phyloP scores from a whole-genome alignment of 441 rosid genomes.

The Mallotus repandus region DNA sequence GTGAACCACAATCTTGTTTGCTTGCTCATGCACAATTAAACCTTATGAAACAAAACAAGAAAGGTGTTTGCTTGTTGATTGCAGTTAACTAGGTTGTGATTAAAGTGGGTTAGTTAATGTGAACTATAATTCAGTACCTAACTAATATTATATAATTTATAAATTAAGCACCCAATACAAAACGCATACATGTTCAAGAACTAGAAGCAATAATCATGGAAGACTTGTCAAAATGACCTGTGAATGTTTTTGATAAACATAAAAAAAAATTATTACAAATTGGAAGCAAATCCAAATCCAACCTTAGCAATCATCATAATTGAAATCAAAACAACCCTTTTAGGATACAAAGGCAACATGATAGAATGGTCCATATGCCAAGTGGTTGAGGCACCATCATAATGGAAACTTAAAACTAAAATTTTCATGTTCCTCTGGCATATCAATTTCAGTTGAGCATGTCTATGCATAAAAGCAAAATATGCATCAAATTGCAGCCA shows the following conservation, averaged over 20 bases:
- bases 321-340: slow-evolving; percentile 1
- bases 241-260: too few relatives aligned
- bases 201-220: too few relatives aligned
- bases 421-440: not conserved
- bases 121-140: not conserved
- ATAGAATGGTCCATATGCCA: slow-evolving; percentile 27
- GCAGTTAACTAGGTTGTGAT: not conserved
- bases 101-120: not conserved
- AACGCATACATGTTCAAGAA: too few relatives aligned
- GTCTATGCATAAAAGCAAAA: too few relatives aligned
- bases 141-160: too few relatives aligned
- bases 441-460: too few relatives aligned
- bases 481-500: slow-evolving; percentile 7
- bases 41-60: too few relatives aligned
- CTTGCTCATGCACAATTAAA: not conserved
- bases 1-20: not conserved
- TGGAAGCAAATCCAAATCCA: not conserved
- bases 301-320: slow-evolving; percentile 1
- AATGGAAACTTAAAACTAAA: slow-evolving; percentile 14
- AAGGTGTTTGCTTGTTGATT: not conserved
- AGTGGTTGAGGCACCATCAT: slow-evolving; percentile 34
- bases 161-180: too few relatives aligned
- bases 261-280: not conserved
- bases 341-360: slow-evolving; percentile 15
- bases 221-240: too few relatives aligned